A percentile compares a stretch with the other conserved stretches of the same genome.
phyloP scores from a whole-genome alignment of 441 rosid genomes.

The Eutrema salsugineum region DNA sequence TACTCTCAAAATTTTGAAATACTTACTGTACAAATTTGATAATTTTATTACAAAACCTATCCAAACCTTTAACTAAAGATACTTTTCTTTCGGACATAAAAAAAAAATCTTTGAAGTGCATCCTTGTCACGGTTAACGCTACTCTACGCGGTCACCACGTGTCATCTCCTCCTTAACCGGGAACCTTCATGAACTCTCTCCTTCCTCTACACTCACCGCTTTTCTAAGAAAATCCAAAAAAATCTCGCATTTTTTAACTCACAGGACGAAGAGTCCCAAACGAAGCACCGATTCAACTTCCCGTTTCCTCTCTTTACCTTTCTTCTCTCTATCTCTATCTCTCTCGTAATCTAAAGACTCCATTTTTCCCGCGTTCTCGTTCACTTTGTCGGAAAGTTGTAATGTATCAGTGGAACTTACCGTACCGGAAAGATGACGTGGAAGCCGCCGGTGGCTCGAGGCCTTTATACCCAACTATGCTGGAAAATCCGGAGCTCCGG shows the following conservation, averaged over 20 bases:
- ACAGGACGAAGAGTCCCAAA: background rate
- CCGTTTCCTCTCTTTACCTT: background rate
- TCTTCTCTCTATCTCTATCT: background rate
- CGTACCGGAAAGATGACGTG: conserved; percentile 48
- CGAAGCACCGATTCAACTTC: background rate
- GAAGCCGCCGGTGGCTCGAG: conserved; percentile 40
- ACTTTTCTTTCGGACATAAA: background rate
- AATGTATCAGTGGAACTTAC: conserved; percentile 47
- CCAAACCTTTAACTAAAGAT: background rate
- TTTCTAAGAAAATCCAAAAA: background rate
- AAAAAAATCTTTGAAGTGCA: background rate
- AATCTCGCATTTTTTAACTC: background rate
- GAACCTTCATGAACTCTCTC: background rate
- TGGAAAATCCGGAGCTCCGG: conserved; percentile 66
- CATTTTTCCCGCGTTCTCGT: background rate
- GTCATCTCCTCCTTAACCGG: background rate
- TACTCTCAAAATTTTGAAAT: background rate
- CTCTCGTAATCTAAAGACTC: background rate
- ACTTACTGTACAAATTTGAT: background rate
- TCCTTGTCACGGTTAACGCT: conserved; percentile 6
- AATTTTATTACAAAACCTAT: background rate
- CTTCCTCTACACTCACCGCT: background rate
- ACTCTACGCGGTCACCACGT: background rate
- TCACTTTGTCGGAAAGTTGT: background rate
- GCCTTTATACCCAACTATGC: conserved; percentile 77